A percentile compares a stretch with the other conserved stretches of the same genome.
phyloP scores from a whole-genome alignment of 2,329 filamentous ascomycete genomes.

The Fusarium coffeatum region DNA sequence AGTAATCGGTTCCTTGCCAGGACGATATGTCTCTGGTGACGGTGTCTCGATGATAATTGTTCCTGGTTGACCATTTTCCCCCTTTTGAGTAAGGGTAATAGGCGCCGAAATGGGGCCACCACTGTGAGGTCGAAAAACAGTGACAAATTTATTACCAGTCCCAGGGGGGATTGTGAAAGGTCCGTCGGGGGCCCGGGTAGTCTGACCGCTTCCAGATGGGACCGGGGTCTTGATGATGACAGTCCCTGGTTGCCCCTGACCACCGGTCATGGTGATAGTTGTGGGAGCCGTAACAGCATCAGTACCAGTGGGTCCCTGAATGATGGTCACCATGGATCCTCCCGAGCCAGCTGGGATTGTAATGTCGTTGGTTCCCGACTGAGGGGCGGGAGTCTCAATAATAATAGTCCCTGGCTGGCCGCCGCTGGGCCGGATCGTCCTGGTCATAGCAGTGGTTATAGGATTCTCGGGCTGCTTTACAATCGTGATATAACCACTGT shows the following conservation, averaged over 20 bases:
- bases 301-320: slow-evolving; percentile 30
- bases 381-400: slow-evolving; percentile 29
- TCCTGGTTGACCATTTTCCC: slow-evolving; percentile 24
- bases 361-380: slow-evolving; percentile 13
- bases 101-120: slow-evolving; percentile 29
- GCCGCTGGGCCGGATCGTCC: slow-evolving; percentile 14
- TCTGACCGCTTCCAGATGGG: slow-evolving; percentile 1
- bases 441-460: slow-evolving; percentile 28
- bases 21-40: slow-evolving; percentile 5
- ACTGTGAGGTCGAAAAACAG: slow-evolving; percentile 30
- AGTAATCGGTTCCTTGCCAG: slow-evolving; percentile 22
- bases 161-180: slow-evolving; percentile 30
- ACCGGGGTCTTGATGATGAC: slow-evolving; percentile 32
- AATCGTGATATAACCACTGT: slow-evolving; percentile 29
- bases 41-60: slow-evolving; percentile 33
- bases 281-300: slow-evolving; percentile 18
- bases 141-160: slow-evolving; percentile 11
- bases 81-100: slow-evolving; percentile 30
- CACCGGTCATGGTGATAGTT: slow-evolving; percentile 19
- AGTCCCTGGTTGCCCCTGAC: slow-evolving; percentile 19
- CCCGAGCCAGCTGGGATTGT: slow-evolving; percentile 28
- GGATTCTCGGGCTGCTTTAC: slow-evolving; percentile 12
- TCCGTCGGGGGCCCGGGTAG: slow-evolving; percentile 5
- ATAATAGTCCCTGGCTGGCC: slow-evolving; percentile 29
- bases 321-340: slow-evolving; percentile 18